Percentiles rank a stretch among this genome's conserved stretches.
Conservation (phyloP, 2,329 filamentous ascomycete genomes). For the Arachnopeziza araneosa region DNA sequence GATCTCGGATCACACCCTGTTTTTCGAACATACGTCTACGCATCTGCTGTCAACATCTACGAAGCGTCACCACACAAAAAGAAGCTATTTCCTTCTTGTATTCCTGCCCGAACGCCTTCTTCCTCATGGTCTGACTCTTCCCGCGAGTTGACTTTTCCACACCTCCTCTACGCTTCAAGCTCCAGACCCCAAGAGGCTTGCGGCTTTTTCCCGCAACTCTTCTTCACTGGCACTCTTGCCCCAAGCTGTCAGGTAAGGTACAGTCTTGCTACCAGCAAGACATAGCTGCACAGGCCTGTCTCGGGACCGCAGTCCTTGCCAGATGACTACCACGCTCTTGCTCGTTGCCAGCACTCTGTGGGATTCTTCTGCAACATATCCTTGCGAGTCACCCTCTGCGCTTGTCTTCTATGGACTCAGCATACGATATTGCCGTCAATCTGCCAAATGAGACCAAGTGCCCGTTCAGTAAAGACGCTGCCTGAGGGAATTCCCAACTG, state of each 20-base stretch:
- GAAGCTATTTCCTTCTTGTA: too few species aligned
- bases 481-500: background rate
- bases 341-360: too few species aligned
- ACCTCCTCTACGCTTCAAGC: background rate
- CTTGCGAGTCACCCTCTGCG: background rate
- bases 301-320: background rate
- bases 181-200: background rate
- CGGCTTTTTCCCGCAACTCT: background rate
- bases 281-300: constrained; percentile 6
- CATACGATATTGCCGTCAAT: background rate
- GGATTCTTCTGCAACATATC: too few species aligned
- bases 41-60: too few species aligned
- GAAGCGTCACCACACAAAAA: too few species aligned
- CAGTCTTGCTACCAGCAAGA: constrained; percentile 3
- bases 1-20: background rate
- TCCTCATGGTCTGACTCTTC: background rate
- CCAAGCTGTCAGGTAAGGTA: constrained; percentile 6
- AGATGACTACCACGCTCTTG: background rate
- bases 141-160: background rate
- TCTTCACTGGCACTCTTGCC: background rate
- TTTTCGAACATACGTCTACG: background rate
- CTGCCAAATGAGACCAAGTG: background rate
- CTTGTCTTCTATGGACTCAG: background rate
- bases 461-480: background rate
- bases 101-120: background rate